Base-by-base conservation (phyloP, 768 basidiomycete species). In the Pisolithus sp. region DNA sequence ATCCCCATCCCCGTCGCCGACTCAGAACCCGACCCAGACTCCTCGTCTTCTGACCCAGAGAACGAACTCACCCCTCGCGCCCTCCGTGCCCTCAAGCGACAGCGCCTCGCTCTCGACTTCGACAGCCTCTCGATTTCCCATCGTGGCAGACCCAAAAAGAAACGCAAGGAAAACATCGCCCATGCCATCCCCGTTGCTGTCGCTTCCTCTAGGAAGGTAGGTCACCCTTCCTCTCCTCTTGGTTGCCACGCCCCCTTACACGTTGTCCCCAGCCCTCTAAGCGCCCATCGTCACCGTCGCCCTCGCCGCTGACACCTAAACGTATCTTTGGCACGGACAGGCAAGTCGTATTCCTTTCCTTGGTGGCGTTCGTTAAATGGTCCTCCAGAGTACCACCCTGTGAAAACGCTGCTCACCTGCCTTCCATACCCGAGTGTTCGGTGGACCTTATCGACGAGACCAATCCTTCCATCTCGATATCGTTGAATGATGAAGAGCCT, bases 31-130 rank as follows among this genome's bases (percentile, higher is more conserved):
- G 62, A 57, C 30, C 53, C 55, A 30, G 59, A 63, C 54, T 53
- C 55, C 0, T 61, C 56, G 37, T 60, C 56, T 6, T 52, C 51
- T 5, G 62, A 64, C 56, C 56, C 53, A 24, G 63, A 66, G 30
- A 62, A 64, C 59, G 65, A 68, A 34, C 66, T 67, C 53, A 67
- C 66, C 0, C 66, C 66, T 37, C 65, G 66, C 49, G 66, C 66
- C 2, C 67, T 67, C 40, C 68, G 66, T 40, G 66, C 66, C 0
- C 65, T 67, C 59, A 67, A 67, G 26, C 66, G 66, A 5, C 66
- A 60, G 26, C 65, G 67, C 1, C 65, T 65, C 57, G 20, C 67
- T 1, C 58, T 63, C 57, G 67, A 67, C 63, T 53, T 49, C 24
- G 64, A 67, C 41, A 55, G 57, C n/a, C 50, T 66, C 43, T 59